Evolutionary conservation across 1,139 yeast genomes (phyloP).

Genomic region (Hanseniaspora uvarum): DNA sequence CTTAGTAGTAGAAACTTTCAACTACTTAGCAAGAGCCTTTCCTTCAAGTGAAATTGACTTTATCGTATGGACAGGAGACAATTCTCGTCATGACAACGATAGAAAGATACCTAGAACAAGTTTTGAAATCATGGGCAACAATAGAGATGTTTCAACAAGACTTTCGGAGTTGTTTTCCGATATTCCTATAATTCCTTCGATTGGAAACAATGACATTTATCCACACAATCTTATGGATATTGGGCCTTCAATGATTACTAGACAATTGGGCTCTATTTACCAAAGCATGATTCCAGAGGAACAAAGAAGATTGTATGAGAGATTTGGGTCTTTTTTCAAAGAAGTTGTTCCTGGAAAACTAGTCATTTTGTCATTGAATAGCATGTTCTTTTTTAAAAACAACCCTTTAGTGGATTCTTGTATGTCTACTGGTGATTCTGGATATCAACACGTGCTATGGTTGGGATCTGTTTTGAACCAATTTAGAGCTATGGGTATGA

Average conservation of each 20-base stretch:
- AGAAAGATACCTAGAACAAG: conserved; percentile 63
- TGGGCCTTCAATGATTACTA: conserved; percentile 76
- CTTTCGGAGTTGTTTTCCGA: conserved; percentile 37
- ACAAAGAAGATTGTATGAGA: conserved; percentile 61
- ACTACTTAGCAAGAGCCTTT: conserved; percentile 50
- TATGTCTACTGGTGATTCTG: conserved; percentile 62
- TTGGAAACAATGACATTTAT: conserved; percentile 81
- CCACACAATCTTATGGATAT: conserved; percentile 78
- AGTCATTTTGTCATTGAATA: conserved; percentile 69
- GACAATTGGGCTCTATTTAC: conserved; percentile 70
- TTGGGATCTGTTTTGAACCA: conserved; percentile 64
- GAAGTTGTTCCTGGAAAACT: conserved; percentile 70
- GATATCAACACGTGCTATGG: conserved; percentile 69
- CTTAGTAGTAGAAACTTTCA: conserved; percentile 52
- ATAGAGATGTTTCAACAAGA: conserved; percentile 45
- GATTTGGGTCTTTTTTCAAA: conserved; percentile 63
- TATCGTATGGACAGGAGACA: conserved; percentile 86
- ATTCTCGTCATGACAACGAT: conserved; percentile 77
- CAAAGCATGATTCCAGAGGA: conserved; percentile 61
- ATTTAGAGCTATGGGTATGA: conserved; percentile 62
- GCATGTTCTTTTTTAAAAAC: conserved; percentile 61
- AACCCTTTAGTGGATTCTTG: conserved; percentile 80
- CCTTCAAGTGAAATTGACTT: conserved; percentile 67
- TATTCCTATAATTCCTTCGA: conserved; percentile 50
- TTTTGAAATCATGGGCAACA: conserved; percentile 56